Conservation (phyloP, 257 asterid genomes). For the Fraxinus americana region DNA sequence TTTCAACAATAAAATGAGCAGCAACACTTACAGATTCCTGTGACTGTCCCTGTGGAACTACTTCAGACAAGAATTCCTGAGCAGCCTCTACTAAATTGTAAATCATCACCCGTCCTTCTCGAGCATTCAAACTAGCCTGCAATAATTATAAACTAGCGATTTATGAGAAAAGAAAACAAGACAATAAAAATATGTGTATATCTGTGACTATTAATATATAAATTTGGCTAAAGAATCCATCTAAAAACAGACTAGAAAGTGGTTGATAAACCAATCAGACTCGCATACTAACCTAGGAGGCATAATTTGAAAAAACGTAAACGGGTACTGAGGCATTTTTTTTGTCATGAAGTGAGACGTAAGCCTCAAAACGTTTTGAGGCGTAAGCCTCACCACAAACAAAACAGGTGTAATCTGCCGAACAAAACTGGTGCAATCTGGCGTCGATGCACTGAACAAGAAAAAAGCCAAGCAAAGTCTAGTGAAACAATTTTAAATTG, state of each 20-base stretch:
- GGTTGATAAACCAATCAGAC: background rate
- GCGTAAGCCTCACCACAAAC: too few relatives aligned
- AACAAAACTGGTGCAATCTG: too few relatives aligned
- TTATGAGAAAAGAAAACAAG: slow-evolving; percentile 7
- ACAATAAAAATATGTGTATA: background rate
- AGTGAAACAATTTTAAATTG: too few relatives aligned
- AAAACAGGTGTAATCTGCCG: too few relatives aligned
- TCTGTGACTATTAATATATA: background rate
- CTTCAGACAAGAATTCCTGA: slow-evolving; percentile 94
- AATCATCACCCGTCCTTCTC: slow-evolving; percentile 99
- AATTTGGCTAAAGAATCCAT: background rate
- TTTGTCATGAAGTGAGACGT: too few relatives aligned
- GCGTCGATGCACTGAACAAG: too few relatives aligned
- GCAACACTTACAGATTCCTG: slow-evolving; percentile 59
- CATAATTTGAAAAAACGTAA: too few relatives aligned
- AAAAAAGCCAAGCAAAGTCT: too few relatives aligned
- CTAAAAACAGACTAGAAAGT: background rate
- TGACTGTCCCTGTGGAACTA: slow-evolving; percentile 58
- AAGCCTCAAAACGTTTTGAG: too few relatives aligned
- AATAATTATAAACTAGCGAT: slow-evolving; percentile 23
- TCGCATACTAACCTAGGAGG: background rate
- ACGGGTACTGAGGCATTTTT: too few relatives aligned
- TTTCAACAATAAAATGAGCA: slow-evolving; percentile 22
- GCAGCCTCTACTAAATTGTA: slow-evolving; percentile 98
- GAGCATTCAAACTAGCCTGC: slow-evolving; percentile 91